A percentile compares a stretch with the other conserved stretches of the same genome.
Evolutionary conservation across 257 asterid species (phyloP).

Genomic region (Coffea canephora): DNA sequence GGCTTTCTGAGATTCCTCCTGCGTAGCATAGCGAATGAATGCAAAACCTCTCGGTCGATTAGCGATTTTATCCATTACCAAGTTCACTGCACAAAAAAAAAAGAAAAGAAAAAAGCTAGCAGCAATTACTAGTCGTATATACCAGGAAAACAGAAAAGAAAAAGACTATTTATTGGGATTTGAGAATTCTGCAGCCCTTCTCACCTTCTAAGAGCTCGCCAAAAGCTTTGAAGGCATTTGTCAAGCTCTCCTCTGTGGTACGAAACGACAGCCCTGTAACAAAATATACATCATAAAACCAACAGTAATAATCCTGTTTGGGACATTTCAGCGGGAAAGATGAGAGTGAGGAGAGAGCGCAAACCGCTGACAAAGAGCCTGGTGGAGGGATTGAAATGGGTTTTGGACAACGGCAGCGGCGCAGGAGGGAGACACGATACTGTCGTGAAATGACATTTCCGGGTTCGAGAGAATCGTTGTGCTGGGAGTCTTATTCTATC

Average conservation of each 20-base stretch:
- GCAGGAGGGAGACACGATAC: constrained; percentile 22
- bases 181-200: not conserved
- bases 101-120: constrained; percentile 1
- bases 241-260: constrained; percentile 72
- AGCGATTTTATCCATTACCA: constrained; percentile 87
- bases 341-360: not conserved
- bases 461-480: not conserved
- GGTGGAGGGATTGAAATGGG: constrained; percentile 23
- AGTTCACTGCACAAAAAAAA: constrained; percentile 37
- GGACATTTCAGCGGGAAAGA: too few species aligned
- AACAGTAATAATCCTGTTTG: not conserved
- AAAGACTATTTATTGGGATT: not conserved
- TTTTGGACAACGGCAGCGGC: constrained; percentile 3
- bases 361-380: constrained; percentile 41
- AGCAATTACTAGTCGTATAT: too few species aligned
- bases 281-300: not conserved
- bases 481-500: too few species aligned
- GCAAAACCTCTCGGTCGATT: constrained; percentile 90
- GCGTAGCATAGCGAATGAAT: constrained; percentile 58
- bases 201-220: constrained; percentile 81
- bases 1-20: constrained; percentile 73
- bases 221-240: constrained; percentile 53
- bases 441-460: not conserved
- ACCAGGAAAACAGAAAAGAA: too few species aligned
- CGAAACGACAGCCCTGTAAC: constrained; percentile 73